Percentiles rank a stretch among this genome's conserved stretches.
phyloP scores from a whole-genome alignment of 805 yeast species.

The Jamesozyma gamospora region DNA sequence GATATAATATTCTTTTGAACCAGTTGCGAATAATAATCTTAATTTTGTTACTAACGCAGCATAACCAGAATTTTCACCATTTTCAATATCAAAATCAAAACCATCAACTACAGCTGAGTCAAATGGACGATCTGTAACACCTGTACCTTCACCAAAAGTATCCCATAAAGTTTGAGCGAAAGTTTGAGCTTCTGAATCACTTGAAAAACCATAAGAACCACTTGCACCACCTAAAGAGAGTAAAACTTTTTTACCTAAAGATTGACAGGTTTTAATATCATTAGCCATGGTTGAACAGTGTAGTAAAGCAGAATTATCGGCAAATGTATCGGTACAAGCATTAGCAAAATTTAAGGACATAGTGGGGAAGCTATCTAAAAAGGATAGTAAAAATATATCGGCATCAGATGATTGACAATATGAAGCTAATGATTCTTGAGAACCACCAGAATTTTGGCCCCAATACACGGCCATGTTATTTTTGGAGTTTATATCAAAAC shows the following conservation, averaged over 20 bases:
- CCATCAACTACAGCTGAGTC: constrained; percentile 78
- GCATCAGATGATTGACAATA: constrained; percentile 65
- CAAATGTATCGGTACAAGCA: constrained; percentile 33
- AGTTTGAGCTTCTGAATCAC: constrained; percentile 57
- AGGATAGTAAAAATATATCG: constrained; percentile 64
- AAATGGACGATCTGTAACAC: constrained; percentile 52
- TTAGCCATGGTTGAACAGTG: constrained; percentile 47
- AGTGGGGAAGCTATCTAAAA: constrained; percentile 52
- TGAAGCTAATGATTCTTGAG: constrained; percentile 34
- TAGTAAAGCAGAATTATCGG: constrained; percentile 30
- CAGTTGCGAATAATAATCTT: constrained; percentile 43
- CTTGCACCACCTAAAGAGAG: constrained; percentile 71
- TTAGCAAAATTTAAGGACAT: constrained; percentile 48
- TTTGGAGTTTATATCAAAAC: constrained; percentile 33
- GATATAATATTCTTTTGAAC: constrained; percentile 55
- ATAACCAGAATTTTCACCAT: constrained; percentile 53
- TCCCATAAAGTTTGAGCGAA: constrained; percentile 55
- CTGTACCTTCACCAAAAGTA: constrained; percentile 51
- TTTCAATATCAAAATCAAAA: constrained; percentile 85
- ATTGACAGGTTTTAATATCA: constrained; percentile 70
- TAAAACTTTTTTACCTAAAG: constrained; percentile 64
- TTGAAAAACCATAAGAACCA: constrained; percentile 75
- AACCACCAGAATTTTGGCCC: constrained; percentile 79
- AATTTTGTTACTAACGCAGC: constrained; percentile 45
- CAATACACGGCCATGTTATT: constrained; percentile 71